These are phyloP conservation scores for Aspergillus sp. DNA, from an alignment of 2,329 filamentous ascomycete species.

Conservation along the genomic window DNA sequence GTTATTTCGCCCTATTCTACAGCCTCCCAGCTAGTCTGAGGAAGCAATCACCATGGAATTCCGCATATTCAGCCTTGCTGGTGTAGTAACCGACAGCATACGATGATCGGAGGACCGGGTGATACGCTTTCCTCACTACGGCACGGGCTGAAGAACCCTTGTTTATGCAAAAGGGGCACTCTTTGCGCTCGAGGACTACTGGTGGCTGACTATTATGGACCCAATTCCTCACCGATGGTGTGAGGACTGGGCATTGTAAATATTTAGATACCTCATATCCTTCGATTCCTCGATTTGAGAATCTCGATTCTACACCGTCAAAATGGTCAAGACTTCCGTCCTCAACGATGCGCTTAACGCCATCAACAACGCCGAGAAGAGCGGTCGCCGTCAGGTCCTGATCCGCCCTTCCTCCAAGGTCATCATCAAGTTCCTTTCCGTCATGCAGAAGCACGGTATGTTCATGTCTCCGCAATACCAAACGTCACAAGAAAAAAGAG, in stretches of 20 bases:
- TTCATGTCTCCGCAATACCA: slow-evolving; percentile 33
- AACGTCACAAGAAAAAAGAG: neutral
- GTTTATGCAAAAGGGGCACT: slow-evolving; percentile 58
- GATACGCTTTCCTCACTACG: slow-evolving; percentile 48
- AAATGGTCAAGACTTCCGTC: slow-evolving; percentile 98
- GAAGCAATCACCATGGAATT: slow-evolving; percentile 42
- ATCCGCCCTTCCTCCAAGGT: slow-evolving; percentile 99
- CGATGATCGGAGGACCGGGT: slow-evolving; percentile 28
- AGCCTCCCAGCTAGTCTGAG: slow-evolving; percentile 48
- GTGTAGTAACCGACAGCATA: slow-evolving; percentile 16
- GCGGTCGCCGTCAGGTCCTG: slow-evolving; percentile 98
- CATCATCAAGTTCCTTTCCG: slow-evolving; percentile 98
- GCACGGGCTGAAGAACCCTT: slow-evolving; percentile 71
- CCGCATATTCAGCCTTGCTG: slow-evolving; percentile 14
- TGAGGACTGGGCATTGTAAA: slow-evolving; percentile 7
- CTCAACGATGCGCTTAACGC: slow-evolving; percentile 98
- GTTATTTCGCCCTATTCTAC: slow-evolving; percentile 26
- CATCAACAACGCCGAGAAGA: slow-evolving; percentile 99
- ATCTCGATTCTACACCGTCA: slow-evolving; percentile 63
- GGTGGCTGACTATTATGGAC: slow-evolving; percentile 58
- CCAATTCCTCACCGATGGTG: slow-evolving; percentile 13
- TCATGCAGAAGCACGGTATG: slow-evolving; percentile 99
- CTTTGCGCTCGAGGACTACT: slow-evolving; percentile 67
- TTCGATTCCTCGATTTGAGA: slow-evolving; percentile 50
- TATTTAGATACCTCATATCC: slow-evolving; percentile 42